These are phyloP conservation scores for Aspergillus indologenus DNA, from an alignment of 495 filamentous ascomycete species.

Conservation along the genomic window DNA sequence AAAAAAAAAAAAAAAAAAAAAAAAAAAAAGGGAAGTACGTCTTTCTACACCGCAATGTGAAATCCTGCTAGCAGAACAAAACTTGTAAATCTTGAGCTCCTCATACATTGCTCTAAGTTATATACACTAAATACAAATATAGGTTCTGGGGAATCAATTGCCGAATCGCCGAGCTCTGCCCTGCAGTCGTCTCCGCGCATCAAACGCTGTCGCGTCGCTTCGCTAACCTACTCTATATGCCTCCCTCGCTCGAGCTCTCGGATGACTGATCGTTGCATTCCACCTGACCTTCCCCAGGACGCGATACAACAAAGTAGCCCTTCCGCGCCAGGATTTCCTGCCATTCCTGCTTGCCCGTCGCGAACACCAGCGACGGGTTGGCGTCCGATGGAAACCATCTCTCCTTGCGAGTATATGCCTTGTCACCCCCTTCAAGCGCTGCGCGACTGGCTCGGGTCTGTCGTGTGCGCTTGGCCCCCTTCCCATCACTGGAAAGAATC, in stretches of 20 bases:
- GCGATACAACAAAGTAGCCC: constrained; percentile 31
- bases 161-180: neutral
- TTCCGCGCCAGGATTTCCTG: constrained; percentile 40
- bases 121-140: neutral
- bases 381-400: constrained; percentile 71
- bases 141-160: neutral
- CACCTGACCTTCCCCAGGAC: neutral
- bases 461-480: constrained; percentile 58
- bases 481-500: constrained; percentile 55
- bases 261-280: neutral
- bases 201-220: neutral
- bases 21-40: neutral
- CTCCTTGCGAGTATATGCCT: constrained; percentile 69
- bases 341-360: constrained; percentile 67
- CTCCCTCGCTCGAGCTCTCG: neutral
- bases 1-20: too few relatives aligned
- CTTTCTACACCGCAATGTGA: neutral
- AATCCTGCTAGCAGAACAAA: too few relatives aligned
- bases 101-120: neutral
- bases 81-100: too few relatives aligned
- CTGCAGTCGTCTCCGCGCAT: neutral
- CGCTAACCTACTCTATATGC: neutral
- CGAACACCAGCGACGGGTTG: constrained; percentile 60
- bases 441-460: constrained; percentile 78
- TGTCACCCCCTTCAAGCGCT: constrained; percentile 75